These are phyloP conservation scores for Coniella vitis DNA, from an alignment of 2,329 filamentous ascomycete genomes.

Conservation along the genomic window DNA sequence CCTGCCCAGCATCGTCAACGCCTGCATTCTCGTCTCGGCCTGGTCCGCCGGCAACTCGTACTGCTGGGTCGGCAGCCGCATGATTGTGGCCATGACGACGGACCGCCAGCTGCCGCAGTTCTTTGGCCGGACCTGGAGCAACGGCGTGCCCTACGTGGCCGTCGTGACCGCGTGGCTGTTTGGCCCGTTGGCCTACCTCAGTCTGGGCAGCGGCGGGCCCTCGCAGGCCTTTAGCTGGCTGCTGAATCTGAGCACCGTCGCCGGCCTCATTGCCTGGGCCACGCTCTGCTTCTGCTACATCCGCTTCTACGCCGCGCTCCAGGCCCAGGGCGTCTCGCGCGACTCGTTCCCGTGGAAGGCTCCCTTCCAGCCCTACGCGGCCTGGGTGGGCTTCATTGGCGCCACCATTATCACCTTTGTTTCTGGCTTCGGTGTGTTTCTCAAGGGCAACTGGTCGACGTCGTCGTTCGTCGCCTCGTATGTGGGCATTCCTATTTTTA, in stretches of 20 bases:
- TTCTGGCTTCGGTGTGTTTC: constrained; percentile 37
- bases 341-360: constrained; percentile 25
- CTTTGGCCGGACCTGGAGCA: constrained; percentile 53
- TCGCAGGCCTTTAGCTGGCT: constrained; percentile 49
- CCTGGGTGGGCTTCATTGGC: constrained; percentile 36
- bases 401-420: constrained; percentile 36
- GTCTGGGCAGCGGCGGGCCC: constrained; percentile 36
- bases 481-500: constrained; percentile 21
- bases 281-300: constrained; percentile 26
- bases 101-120: constrained; percentile 58
- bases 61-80: constrained; percentile 47
- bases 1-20: constrained; percentile 18
- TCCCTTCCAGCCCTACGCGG: constrained; percentile 30
- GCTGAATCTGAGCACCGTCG: constrained; percentile 44
- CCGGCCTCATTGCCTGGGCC: constrained; percentile 28
- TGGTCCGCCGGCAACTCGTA: constrained; percentile 35
- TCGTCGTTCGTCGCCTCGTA: constrained; percentile 34
- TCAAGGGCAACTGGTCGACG: constrained; percentile 30
- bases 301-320: constrained; percentile 29
- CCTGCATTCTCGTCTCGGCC: constrained; percentile 27
- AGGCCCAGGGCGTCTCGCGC: constrained; percentile 32
- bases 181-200: constrained; percentile 49
- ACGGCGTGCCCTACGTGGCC: constrained; percentile 53
- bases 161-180: constrained; percentile 50
- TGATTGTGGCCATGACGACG: constrained; percentile 62